Base-by-base conservation (phyloP, 2,329 filamentous ascomycete species). In the Penicillium nordicum region DNA sequence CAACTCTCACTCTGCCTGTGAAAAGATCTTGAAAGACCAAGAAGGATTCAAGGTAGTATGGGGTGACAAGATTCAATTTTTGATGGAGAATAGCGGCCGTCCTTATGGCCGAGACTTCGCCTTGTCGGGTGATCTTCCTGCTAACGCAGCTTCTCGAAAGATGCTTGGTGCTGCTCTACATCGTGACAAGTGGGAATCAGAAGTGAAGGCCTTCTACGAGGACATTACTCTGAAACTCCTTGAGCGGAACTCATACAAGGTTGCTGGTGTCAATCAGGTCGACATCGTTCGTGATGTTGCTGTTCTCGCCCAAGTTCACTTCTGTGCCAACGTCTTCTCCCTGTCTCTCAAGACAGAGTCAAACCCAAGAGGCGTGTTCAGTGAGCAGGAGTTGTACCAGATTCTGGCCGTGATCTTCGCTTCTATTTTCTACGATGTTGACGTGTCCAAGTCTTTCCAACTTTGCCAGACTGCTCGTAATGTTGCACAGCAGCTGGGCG, bases 271-370 rank as follows among this genome's bases (percentile, higher is more conserved):
- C 34, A 73, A 74, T 36, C 75, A 80, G 58, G 76, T 80, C 45
- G 79, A 81, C 62, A 75, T 81, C 45, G 73, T 79, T 53, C 75
- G 76, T 12, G 78, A 80, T 57, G 63, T 84, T 37, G 79, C 80
- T 59, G 83, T 83, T 57, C 71, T 81, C 10, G 73, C 73, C 3
- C 81, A 83, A 62, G 77, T 82, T 4, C 79, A 82, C 65, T 84
- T 85, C 66, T 78, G 76, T 54, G 74, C 81, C 0, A 78, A 79
- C 53, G 68, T 85, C 25, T 84, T 84, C 70, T 79, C 77, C 61
- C 69, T 85, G 7, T 82, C 83, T 0, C 68, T 84, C 32, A 84
- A 84, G 68, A 83, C 80, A 0, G 74, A 78, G 3, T 73, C 78
- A 4, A 76, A 78, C 18, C 80, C 80, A 0, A 67, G 70, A 49